Conservation (phyloP, 1,284 basidiomycete genomes). For the Ceratobasidium sp. region DNA sequence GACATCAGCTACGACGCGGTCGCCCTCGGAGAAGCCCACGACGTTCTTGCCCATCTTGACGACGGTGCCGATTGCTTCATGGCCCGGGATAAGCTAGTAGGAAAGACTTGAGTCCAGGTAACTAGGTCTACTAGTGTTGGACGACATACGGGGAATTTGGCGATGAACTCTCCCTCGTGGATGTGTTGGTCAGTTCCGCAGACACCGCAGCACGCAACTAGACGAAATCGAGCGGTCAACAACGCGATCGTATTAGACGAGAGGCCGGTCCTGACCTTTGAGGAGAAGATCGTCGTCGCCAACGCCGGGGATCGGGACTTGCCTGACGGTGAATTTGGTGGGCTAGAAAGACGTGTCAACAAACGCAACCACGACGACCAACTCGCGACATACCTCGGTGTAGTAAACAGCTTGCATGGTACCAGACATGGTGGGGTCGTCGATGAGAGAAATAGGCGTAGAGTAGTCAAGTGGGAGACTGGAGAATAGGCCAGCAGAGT, state of each 20-base stretch:
- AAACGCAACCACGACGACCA: conserved; percentile 44
- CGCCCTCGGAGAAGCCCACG: conserved; percentile 72
- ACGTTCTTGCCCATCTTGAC: conserved; percentile 78
- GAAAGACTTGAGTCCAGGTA: background rate
- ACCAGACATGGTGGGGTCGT: conserved; percentile 50
- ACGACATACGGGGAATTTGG: conserved; percentile 71
- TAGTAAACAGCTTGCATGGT: conserved; percentile 69
- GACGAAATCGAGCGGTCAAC: conserved; percentile 30
- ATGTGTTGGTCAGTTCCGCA: conserved; percentile 84
- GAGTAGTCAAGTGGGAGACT: background rate
- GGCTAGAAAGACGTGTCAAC: conserved; percentile 59
- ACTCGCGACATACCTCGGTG: conserved; percentile 56
- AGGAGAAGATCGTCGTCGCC: conserved; percentile 74
- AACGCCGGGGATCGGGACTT: conserved; percentile 70
- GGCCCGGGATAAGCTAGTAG: conserved; percentile 79
- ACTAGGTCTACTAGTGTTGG: conserved; percentile 10
- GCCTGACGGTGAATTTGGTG: conserved; percentile 69
- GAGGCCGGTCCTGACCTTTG: conserved; percentile 62
- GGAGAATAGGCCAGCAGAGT: background rate
- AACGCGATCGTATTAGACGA: background rate
- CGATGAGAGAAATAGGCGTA: background rate
- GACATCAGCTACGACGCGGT: conserved; percentile 82
- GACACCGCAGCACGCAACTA: conserved; percentile 65
- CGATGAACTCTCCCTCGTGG: conserved; percentile 81
- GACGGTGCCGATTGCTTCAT: conserved; percentile 79